Conservation (phyloP, 805 yeast genomes). For the Candida xyloterini region DNA sequence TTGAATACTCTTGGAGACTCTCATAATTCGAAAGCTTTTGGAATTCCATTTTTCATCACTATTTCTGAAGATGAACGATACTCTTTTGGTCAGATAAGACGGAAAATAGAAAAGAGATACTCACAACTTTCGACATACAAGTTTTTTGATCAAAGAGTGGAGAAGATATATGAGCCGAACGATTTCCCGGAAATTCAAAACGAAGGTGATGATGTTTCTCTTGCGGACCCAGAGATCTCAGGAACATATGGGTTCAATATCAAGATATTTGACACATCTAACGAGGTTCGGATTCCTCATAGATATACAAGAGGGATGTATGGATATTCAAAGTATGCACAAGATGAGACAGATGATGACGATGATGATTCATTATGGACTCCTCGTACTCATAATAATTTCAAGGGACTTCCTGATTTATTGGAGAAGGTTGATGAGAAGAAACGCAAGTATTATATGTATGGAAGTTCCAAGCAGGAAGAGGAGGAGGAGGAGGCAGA, state of each 20-base stretch:
- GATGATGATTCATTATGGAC: constrained; percentile 39
- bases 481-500: not conserved
- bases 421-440: constrained; percentile 30
- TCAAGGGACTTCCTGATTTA: constrained; percentile 39
- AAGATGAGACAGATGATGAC: constrained; percentile 18
- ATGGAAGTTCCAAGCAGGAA: constrained; percentile 7
- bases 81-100: constrained; percentile 57
- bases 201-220: constrained; percentile 40
- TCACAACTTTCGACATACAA: constrained; percentile 46
- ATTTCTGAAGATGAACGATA: constrained; percentile 48
- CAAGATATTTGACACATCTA: constrained; percentile 37
- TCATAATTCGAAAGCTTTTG: constrained; percentile 52
- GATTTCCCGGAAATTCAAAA: constrained; percentile 30
- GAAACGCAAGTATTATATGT: constrained; percentile 34
- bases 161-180: constrained; percentile 15
- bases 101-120: constrained; percentile 50
- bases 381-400: constrained; percentile 40
- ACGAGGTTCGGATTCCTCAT: constrained; percentile 21
- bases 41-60: constrained; percentile 72
- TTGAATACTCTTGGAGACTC: constrained; percentile 41
- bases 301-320: constrained; percentile 13
- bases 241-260: constrained; percentile 49
- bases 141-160: constrained; percentile 30
- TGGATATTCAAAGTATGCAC: constrained; percentile 7
- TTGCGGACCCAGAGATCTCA: constrained; percentile 50